Percentiles rank a stretch among this genome's conserved stretches.
Conservation (phyloP, 257 asterid species). For the Cynanchum wilfordii region DNA sequence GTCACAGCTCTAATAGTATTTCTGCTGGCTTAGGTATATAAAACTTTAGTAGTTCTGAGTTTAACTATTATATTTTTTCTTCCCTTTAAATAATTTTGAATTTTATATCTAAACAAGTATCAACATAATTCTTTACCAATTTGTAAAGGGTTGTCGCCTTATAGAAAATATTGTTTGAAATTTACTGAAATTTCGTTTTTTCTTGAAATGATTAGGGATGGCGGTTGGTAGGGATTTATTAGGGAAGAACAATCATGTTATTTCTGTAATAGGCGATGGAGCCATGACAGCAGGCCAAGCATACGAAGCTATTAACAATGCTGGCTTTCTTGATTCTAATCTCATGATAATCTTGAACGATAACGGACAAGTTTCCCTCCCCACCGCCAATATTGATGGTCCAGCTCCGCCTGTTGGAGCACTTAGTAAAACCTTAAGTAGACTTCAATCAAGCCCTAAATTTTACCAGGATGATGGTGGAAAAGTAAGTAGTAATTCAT, state of each 20-base stretch:
- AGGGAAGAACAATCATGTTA: slow-evolving; percentile 53
- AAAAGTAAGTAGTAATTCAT: too few relatives aligned
- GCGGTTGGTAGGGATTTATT: slow-evolving; percentile 64
- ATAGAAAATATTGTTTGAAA: too few relatives aligned
- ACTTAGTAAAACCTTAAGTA: slow-evolving; percentile 22
- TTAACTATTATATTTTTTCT: too few relatives aligned
- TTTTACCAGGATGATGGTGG: slow-evolving; percentile 45
- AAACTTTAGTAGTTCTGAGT: too few relatives aligned
- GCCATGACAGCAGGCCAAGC: slow-evolving; percentile 91
- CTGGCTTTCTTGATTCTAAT: slow-evolving; percentile 64
- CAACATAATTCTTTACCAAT: too few relatives aligned
- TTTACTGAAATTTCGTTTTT: too few relatives aligned
- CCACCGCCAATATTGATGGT: slow-evolving; percentile 71
- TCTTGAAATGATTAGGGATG: slow-evolving; percentile 36
- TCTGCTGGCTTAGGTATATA: slow-evolving; percentile 56
- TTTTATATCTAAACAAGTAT: too few relatives aligned
- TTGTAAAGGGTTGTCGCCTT: too few relatives aligned
- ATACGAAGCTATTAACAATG: slow-evolving; percentile 68
- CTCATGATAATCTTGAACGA: slow-evolving; percentile 56
- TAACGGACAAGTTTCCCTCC: slow-evolving; percentile 66
- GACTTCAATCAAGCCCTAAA: too few relatives aligned
- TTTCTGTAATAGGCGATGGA: slow-evolving; percentile 75
- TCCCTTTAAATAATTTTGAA: too few relatives aligned
- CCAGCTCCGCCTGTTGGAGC: slow-evolving; percentile 83
- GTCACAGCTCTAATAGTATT: slow-evolving; percentile 72